Base-by-base conservation (phyloP, 208 protist genomes). In the Crithidia mellificae region DNA sequence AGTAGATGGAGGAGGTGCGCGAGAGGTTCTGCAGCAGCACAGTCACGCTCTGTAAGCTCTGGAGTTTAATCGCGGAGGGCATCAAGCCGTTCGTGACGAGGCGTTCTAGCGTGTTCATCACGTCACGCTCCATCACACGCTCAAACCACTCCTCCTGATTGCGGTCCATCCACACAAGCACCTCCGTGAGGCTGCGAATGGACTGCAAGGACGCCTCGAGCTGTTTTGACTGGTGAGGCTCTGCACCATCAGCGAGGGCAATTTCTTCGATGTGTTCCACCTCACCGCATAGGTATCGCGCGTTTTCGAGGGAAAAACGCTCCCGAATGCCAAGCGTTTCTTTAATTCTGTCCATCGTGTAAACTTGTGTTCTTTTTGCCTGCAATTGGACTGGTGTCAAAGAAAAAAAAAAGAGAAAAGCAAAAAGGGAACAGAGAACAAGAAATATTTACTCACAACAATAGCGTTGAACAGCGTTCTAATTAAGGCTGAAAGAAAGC, bases 101-200 rank as follows among this genome's bases (percentile, higher is more conserved):
- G 20, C 83, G 72, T 58, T 92, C 84, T 22, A 96, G 52, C 12
- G 78, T 85, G 24, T 68, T 76, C 77, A 96, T 87, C 39, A 93
- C 65, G 34, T 81, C 73, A 2, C 63, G 73, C 80, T 87, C 84
- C 59, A 96, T 66, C 22, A 93, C 76, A 12, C 32, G 69, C 67
- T 95, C 84, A 62, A 92, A 94, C 36, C 81, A 73, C 27, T 68
- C 34, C 38, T 90, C 81, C 34, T 78, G 68, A 55, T 90, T 76
- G 72, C 87, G 83, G 55, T 96, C 91, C 56, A 82, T 81, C 85
- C 86, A 96, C n/a, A 93, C 79, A 17, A 95, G 65, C 15, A 92
- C 84, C 64, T 96, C 87, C 8, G 80, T 77, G 15, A 96, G 59
- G 24, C 83, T 77, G 25, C 87, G 80, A 6, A 96, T 56, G 19